Evolutionary conservation across 495 filamentous ascomycete species (phyloP).

Genomic region (Letharia columbiana): DNA sequence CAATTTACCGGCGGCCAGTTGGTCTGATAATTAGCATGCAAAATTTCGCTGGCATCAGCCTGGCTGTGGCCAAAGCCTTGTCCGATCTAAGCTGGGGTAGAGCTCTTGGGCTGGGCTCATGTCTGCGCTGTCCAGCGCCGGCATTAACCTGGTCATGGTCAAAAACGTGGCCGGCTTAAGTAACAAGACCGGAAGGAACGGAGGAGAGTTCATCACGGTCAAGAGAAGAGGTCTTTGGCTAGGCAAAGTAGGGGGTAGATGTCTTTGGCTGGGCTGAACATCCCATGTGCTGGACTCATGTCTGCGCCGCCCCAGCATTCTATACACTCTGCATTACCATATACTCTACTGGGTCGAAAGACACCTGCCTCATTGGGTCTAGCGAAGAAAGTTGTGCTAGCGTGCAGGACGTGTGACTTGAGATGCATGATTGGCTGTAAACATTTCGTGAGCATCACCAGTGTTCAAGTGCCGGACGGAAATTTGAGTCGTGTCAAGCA

Average conservation of each 20-base stretch:
- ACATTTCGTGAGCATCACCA: not conserved
- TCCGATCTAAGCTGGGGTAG: not conserved
- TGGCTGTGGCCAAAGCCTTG: not conserved
- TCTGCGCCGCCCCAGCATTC: not conserved
- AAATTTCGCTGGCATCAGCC: not conserved
- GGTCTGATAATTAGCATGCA: not conserved
- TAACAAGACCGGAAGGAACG: not conserved
- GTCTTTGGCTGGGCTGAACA: not conserved
- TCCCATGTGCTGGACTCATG: not conserved
- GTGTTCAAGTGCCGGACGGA: not conserved
- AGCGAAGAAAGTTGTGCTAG: not conserved
- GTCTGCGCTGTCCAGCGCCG: no score
- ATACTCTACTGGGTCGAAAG: not conserved
- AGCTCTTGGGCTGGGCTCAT: not conserved
- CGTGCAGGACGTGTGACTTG: not conserved
- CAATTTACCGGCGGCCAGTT: not conserved
- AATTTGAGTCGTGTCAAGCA: not conserved
- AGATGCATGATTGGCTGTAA: not conserved
- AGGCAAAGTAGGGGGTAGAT: not conserved
- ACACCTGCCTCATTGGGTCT: slow-evolving; percentile 1
- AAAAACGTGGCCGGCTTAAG: not conserved
- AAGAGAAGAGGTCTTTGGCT: not conserved
- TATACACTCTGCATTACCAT: not conserved
- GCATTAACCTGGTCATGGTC: not conserved
- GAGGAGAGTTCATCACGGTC: no score